These are phyloP conservation scores for Fusarium protoensiforme DNA, from an alignment of 2,329 filamentous ascomycete species.

Conservation along the genomic window DNA sequence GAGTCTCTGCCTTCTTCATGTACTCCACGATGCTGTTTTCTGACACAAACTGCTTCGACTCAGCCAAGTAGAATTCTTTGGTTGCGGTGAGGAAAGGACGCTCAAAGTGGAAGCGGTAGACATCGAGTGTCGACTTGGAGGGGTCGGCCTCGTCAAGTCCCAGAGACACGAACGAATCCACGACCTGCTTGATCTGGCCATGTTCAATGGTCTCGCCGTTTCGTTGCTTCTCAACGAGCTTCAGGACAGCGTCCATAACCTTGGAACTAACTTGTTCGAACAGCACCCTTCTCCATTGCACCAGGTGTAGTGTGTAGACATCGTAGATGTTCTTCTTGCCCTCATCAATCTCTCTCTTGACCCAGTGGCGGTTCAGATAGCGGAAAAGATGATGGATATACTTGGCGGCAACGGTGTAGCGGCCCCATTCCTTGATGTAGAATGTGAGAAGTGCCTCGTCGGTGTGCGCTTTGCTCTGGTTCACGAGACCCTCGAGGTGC, in stretches of 20 bases:
- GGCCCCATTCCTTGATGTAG: constrained; percentile 96
- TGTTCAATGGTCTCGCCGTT: constrained; percentile 99
- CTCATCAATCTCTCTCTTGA: constrained; percentile 98
- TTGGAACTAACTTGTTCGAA: constrained; percentile 85
- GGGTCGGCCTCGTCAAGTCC: constrained; percentile 94
- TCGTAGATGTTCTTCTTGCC: constrained; percentile 99
- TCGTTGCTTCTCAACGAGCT: constrained; percentile 95
- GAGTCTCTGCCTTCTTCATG: constrained; percentile 98
- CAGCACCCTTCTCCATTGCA: constrained; percentile 93
- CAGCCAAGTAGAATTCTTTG: constrained; percentile 85
- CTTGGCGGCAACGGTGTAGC: constrained; percentile 94
- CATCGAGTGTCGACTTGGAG: constrained; percentile 93
- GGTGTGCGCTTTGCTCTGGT: constrained; percentile 79
- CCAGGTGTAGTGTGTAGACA: constrained; percentile 95
- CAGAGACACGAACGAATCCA: constrained; percentile 95
- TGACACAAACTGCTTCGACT: constrained; percentile 93
- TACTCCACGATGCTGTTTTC: constrained; percentile 99
- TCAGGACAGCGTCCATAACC: constrained; percentile 95
- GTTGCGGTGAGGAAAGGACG: constrained; percentile 90
- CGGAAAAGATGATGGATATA: constrained; percentile 98
- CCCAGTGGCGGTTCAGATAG: constrained; percentile 98
- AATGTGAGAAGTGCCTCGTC: constrained; percentile 92
- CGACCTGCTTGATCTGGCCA: constrained; percentile 94
- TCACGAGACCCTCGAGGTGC: constrained; percentile 79
- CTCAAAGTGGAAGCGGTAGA: constrained; percentile 94